These are phyloP conservation scores for Moesziomyces sp. DNA, from an alignment of 1,284 basidiomycete genomes.

Conservation along the genomic window DNA sequence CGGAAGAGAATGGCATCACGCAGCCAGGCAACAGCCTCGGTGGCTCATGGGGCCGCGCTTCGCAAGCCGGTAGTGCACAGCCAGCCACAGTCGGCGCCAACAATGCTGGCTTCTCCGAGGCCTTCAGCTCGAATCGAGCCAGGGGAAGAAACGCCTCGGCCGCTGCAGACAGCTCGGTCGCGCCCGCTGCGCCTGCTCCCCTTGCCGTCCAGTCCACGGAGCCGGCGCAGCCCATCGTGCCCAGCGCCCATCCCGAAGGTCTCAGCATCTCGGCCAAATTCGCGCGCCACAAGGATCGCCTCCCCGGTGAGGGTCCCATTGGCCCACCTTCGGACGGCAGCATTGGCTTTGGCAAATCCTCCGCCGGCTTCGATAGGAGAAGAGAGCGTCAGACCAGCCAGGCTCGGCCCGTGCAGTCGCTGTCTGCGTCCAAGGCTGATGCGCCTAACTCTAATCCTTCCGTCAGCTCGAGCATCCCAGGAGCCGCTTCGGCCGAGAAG, in stretches of 20 bases:
- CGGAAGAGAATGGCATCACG: conserved; percentile 21
- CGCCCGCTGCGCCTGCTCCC: background rate
- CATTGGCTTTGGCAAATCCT: conserved; percentile 57
- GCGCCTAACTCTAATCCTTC: background rate
- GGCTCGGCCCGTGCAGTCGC: conserved; percentile 9
- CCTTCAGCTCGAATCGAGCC: conserved; percentile 46
- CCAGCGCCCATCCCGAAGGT: conserved; percentile 39
- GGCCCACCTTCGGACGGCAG: conserved; percentile 60
- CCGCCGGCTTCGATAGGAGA: conserved; percentile 48
- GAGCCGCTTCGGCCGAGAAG: conserved; percentile 4
- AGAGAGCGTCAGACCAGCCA: conserved; percentile 43
- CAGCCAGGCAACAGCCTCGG: conserved; percentile 11
- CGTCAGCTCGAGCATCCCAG: background rate
- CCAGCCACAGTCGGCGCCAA: conserved; percentile 5
- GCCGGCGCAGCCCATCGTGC: conserved; percentile 40
- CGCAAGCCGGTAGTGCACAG: conserved; percentile 14
- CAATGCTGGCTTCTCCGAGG: conserved; percentile 29
- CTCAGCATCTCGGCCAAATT: conserved; percentile 49
- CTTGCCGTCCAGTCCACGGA: conserved; percentile 7
- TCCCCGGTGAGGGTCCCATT: conserved; percentile 61
- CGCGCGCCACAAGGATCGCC: conserved; percentile 51
- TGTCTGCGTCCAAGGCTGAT: conserved; percentile 7
- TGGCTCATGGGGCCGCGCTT: conserved; percentile 29
- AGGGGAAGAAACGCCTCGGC: conserved; percentile 22
- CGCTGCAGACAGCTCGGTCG: conserved; percentile 10